Evolutionary conservation across 1,284 basidiomycete species (phyloP), one percentile per base, ranked within the genome.

Genomic region (Moniliella sp.): DNA sequence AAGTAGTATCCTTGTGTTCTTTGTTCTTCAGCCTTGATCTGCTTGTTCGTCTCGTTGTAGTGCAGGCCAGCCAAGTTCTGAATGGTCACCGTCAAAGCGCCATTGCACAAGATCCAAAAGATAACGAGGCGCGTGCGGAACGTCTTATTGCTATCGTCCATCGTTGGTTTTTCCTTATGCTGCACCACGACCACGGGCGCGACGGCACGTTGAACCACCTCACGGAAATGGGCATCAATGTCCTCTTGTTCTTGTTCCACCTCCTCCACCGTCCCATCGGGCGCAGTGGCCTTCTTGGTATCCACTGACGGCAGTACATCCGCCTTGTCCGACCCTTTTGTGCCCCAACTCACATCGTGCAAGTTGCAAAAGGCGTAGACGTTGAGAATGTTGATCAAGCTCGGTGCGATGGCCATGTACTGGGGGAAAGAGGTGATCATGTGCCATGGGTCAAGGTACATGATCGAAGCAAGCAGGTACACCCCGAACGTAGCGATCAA

Each of bases 391-490:
- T 91, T 93, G 30, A 76, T 83, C 65, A 86, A 88, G 48, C 77
- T 81, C 0, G 80, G 80, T 10, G 83, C 84, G 33, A 91, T 62
- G 43, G 75, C 73, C 48, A 49, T 43, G 61, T 91, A 94, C 61
- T 91, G 86, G 46, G 77, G 67, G 69, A 93, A 86, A 51, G 80
- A 84, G n/a, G 80, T 82, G 62, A 88, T 73, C 76, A 94, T 80
- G 61, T 94, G 86, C 86, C 86, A 93, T 4, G 86, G 86, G 63
- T 94, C 86, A 38, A 84, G 80, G 54, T 86, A 94, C 48, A 93
- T 71, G 62, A 86, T 71, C 1, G 82, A 91, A 1, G 80, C 71
- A 16, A 78, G 59, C 39, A 84, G 67, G 63, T 59, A 59, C 27
- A 59, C 43, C 12, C 54, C 56, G 32, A 53, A 59, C 25, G 52